Conservation (phyloP, 352 stramenopile species). For the Globisporangium emineosum region DNA sequence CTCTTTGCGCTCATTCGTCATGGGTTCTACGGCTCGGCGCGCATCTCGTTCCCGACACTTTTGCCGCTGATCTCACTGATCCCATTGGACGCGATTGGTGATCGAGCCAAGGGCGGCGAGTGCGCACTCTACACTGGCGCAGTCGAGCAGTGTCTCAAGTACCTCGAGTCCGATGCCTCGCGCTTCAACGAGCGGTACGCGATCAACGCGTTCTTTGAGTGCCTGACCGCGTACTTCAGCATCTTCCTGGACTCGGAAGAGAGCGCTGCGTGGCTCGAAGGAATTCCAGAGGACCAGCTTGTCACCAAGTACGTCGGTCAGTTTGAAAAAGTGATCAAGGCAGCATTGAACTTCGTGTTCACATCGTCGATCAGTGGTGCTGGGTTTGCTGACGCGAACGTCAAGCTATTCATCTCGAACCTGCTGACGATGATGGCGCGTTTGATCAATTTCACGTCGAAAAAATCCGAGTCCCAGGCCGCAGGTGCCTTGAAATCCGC, state of each 20-base stretch:
- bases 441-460: conserved; percentile 28
- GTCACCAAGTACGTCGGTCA: conserved; percentile 47
- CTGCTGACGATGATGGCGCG: conserved; percentile 45
- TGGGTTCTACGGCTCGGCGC: conserved; percentile 74
- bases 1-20: conserved; percentile 73
- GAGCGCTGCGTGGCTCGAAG: conserved; percentile 30
- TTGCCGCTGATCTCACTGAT: conserved; percentile 73
- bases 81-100: conserved; percentile 52
- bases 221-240: conserved; percentile 58
- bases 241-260: conserved; percentile 51
- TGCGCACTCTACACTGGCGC: conserved; percentile 60
- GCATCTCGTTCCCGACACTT: conserved; percentile 61
- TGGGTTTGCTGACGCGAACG: conserved; percentile 31
- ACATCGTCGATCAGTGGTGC: conserved; percentile 19
- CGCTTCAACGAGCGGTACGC: conserved; percentile 50
- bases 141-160: conserved; percentile 71
- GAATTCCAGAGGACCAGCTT: conserved; percentile 21
- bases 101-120: conserved; percentile 28
- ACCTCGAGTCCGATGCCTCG: conserved; percentile 50
- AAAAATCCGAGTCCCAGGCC: conserved; percentile 15
- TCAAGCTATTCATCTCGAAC: conserved; percentile 36
- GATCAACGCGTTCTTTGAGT: conserved; percentile 72
- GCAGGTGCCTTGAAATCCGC: conserved; percentile 27
- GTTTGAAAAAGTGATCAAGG: conserved; percentile 61
- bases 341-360: conserved; percentile 37